A percentile compares a stretch with the other conserved stretches of the same genome.
Conservation (phyloP, 78 protist species). For the Dictyostelium citrinum region DNA sequence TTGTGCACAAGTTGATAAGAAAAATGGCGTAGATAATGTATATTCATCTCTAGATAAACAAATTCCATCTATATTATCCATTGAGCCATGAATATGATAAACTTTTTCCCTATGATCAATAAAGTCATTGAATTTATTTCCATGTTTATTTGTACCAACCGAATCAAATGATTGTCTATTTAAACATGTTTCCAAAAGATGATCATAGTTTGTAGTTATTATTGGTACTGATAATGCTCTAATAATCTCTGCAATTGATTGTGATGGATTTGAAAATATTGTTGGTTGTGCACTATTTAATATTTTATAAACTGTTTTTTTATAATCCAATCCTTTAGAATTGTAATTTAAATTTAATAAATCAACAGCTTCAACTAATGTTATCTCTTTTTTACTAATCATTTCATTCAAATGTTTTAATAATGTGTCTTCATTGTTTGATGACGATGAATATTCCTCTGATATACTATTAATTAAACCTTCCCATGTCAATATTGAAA, state of each 20-base stretch:
- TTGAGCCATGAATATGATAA: neutral
- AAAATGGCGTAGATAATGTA: neutral
- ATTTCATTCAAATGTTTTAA: neutral
- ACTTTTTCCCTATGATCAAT: neutral
- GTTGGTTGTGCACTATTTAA: neutral
- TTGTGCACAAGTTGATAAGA: neutral
- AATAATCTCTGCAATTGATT: neutral
- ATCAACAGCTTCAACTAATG: neutral
- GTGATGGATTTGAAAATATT: neutral
- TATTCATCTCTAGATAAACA: constrained; percentile 1
- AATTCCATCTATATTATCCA: neutral
- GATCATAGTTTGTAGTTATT: neutral
- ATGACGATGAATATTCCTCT: neutral
- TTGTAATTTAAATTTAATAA: neutral
- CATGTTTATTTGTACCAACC: neutral
- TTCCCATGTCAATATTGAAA: neutral
- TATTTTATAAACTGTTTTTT: neutral
- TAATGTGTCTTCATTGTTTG: neutral
- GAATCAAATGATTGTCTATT: neutral
- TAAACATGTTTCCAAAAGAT: neutral
- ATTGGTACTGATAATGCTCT: neutral
- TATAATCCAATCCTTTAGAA: neutral
- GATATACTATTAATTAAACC: neutral
- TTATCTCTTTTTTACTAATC: neutral
- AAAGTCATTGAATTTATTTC: neutral